Evolutionary conservation across 129 eudicot species (phyloP), one percentile per base, ranked within the genome.

Genomic region (Glebionis coronaria): DNA sequence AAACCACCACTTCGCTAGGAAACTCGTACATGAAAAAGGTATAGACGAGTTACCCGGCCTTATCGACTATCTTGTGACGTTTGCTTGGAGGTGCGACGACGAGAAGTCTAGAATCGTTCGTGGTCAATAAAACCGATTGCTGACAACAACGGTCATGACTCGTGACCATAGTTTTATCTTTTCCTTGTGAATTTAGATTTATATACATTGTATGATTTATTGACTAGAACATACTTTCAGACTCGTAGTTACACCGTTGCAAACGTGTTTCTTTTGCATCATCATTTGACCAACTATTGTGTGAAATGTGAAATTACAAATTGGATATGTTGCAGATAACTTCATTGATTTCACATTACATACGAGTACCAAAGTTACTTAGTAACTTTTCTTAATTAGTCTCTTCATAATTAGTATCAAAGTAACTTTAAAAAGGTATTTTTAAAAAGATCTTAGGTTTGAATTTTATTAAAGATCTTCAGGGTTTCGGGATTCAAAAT

Each of bases 1-100:
- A 54, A 63, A 64, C 23, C 44, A 5, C 64, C 23, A 52, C 46
- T 29, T 64, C n/a, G n/a, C 15, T 53, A 6, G 42, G 6, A 25
- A 53, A 53, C 21, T 13, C 44, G 15, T 40, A 73, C 69, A 72
- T 63, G 44, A 62, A 62, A 60, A 6, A 38, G 21, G 55, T 35
- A 40, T 40, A 55, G 29, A 73, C 45, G 65, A 73, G 72, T 19
- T 56, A 55, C n/a, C n/a, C n/a, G 21, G 66, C 65, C 65, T 65
- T 53, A 10, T 16, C 29, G 15, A 21, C 27, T 62, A 62, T 38
- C 51, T 4, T 53, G 18, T 18, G 53, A 44, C 57, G 59, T 55
- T 28, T 56, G 45, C 56, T 63, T 54, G 46, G 72, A 56, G 67
- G 53, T 65, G 78, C 19, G 51, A 55, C 25, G 1, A 74, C 46